A percentile compares a stretch with the other conserved stretches of the same genome.
These are phyloP conservation scores for Pueraria montana DNA, from an alignment of 306 rosid species.

Conservation along the genomic window DNA sequence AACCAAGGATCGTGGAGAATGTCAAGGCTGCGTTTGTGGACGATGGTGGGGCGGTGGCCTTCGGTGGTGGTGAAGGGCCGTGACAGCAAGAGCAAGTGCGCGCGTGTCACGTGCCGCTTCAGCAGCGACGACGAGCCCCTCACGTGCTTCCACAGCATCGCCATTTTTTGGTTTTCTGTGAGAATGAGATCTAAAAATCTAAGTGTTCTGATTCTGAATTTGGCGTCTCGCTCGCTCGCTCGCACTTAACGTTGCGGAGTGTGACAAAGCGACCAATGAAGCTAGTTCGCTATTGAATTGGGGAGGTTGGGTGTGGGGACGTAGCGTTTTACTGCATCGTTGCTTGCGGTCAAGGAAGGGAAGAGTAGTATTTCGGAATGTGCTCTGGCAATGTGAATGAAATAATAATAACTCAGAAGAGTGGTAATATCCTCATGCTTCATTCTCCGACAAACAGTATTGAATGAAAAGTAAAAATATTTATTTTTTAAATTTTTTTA, in stretches of 20 bases:
- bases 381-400: not conserved
- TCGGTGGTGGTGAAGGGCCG: slow-evolving; percentile 84
- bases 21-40: slow-evolving; percentile 95
- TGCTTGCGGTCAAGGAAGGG: not conserved
- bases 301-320: slow-evolving; percentile 26
- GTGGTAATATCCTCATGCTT: too few relatives aligned
- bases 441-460: too few relatives aligned
- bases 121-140: slow-evolving; percentile 66
- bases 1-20: slow-evolving; percentile 99
- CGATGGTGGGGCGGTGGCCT: slow-evolving; percentile 86
- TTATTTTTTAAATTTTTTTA: too few relatives aligned
- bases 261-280: not conserved
- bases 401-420: too few relatives aligned
- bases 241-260: not conserved
- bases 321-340: not conserved
- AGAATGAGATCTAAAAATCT: not conserved
- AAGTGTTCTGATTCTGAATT: not conserved
- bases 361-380: not conserved
- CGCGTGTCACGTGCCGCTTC: slow-evolving; percentile 46
- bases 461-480: too few relatives aligned
- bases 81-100: slow-evolving; percentile 39
- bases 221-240: too few relatives aligned
- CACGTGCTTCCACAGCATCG: slow-evolving; percentile 67
- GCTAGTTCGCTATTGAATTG: not conserved
- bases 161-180: slow-evolving; percentile 45